Base-by-base conservation (phyloP, 2,329 filamentous ascomycete genomes). In the Paracoccidioides lutzii region DNA sequence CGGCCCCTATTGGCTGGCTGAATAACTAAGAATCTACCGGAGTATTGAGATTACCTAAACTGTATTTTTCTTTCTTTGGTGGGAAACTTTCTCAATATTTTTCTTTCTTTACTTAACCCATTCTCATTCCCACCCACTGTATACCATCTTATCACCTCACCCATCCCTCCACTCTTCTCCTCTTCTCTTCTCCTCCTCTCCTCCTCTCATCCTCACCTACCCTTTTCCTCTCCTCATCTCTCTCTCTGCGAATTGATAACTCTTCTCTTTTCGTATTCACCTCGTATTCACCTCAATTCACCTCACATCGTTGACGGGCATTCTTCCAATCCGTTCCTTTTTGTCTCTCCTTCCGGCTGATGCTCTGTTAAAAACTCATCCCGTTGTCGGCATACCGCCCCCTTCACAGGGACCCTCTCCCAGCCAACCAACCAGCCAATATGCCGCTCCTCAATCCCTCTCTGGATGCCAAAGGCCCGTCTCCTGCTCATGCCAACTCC, bases 361-460 rank as follows among this genome's bases (percentile, higher is more conserved):
- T 59, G 58, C 50, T 40, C 55, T 42, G 45, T 53, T 59, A 59
- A 62, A 63, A 59, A 57, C 58, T 61, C 59, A 55, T 58, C 57
- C 60, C 59, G 59, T 59, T 58, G 57, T 37, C 49, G n/a, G 54
- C 54, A 41, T 58, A 54, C 57, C 57, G 52, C 58, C 58, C 52
- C 55, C 22, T 22, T 59, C 42, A 43, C 59, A 56, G 57, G 55
- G 15, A 50, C 32, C 14, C 41, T 46, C 12, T 3, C 42, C 12
- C 22, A 12, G 14, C 59, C 42, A 22, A 22, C 22, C 22, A 22
- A 22, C 22, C 22, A 22, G 37, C 37, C 57, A 68, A 67, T 63
- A 64, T 67, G 60, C 65, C 68, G 59, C 55, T 65, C 57, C 57
- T 63, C 59, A 65, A 62, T 58, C 57, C 59, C 40, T 46, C 58